A percentile compares a stretch with the other conserved stretches of the same genome.
These are phyloP conservation scores for Cryptococcus sp. DNA, from an alignment of 1,284 basidiomycete genomes.

Conservation along the genomic window DNA sequence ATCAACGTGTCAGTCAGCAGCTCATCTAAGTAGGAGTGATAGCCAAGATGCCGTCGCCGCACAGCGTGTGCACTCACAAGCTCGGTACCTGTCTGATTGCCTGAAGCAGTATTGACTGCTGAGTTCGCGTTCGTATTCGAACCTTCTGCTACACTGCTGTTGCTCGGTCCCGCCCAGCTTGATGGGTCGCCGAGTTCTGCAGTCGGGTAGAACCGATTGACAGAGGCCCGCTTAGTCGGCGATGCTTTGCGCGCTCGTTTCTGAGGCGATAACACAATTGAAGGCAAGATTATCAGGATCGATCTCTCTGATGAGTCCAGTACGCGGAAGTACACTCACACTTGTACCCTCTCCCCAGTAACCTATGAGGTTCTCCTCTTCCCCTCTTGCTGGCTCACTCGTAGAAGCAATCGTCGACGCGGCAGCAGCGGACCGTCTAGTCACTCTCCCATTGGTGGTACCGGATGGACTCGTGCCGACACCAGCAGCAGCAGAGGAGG, in stretches of 20 bases:
- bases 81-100: neutral
- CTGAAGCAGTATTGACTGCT: neutral
- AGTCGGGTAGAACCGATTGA: slow-evolving; percentile 6
- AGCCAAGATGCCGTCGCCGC: neutral
- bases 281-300: neutral
- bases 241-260: slow-evolving; percentile 15
- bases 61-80: slow-evolving; percentile 15
- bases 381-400: slow-evolving; percentile 32
- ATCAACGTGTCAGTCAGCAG: neutral
- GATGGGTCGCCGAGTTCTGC: neutral
- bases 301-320: no score
- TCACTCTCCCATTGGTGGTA: slow-evolving; percentile 6
- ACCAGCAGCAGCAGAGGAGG: neutral
- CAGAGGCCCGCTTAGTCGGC: slow-evolving; percentile 7
- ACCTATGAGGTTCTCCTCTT: slow-evolving; percentile 41
- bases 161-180: neutral
- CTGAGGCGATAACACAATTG: neutral
- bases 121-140: neutral
- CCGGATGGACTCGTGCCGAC: neutral
- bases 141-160: neutral
- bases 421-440: slow-evolving; percentile 10
- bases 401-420: neutral
- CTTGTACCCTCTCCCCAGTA: slow-evolving; percentile 21
- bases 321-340: slow-evolving; percentile 5
- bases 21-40: no score